A percentile compares a stretch with the other conserved stretches of the same genome.
These are phyloP conservation scores for Thalassiosira profunda DNA, from an alignment of 108 stramenopile species.

Conservation along the genomic window DNA sequence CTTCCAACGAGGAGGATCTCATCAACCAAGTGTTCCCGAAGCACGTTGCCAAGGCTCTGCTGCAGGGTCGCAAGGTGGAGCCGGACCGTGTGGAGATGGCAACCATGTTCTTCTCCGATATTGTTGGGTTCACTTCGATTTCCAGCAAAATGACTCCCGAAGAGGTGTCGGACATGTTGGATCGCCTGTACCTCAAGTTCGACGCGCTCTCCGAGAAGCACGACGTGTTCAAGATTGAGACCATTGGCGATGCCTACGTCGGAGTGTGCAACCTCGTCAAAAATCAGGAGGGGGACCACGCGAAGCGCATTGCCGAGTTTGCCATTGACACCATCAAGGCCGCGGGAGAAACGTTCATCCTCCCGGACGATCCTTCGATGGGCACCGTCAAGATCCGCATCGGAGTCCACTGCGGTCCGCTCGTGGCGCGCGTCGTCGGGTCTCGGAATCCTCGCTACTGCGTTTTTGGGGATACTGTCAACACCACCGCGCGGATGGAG, in stretches of 20 bases:
- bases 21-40: conserved; percentile 54
- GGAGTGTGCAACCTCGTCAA: conserved; percentile 71
- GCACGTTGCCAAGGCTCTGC: conserved; percentile 58
- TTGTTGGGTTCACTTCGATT: conserved; percentile 76
- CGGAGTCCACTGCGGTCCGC: conserved; percentile 76
- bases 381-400: conserved; percentile 75
- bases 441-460: conserved; percentile 69
- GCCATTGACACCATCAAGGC: conserved; percentile 65
- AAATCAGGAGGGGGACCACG: conserved; percentile 65
- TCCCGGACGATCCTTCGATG: conserved; percentile 51
- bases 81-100: conserved; percentile 23
- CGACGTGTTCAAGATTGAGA: conserved; percentile 84
- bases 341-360: conserved; percentile 58
- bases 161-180: conserved; percentile 68
- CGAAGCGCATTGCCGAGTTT: conserved; percentile 79
- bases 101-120: conserved; percentile 57
- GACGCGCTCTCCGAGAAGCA: conserved; percentile 67
- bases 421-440: conserved; percentile 78
- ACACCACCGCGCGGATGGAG: conserved; percentile 70
- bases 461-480: conserved; percentile 86
- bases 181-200: conserved; percentile 68
- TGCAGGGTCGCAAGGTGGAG: conserved; percentile 55
- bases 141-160: conserved; percentile 52
- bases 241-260: conserved; percentile 80
- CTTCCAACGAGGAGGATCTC: conserved; percentile 3